Evolutionary conservation across 1,139 yeast species (phyloP).

Genomic region (Arxiozyma slooffiae): DNA sequence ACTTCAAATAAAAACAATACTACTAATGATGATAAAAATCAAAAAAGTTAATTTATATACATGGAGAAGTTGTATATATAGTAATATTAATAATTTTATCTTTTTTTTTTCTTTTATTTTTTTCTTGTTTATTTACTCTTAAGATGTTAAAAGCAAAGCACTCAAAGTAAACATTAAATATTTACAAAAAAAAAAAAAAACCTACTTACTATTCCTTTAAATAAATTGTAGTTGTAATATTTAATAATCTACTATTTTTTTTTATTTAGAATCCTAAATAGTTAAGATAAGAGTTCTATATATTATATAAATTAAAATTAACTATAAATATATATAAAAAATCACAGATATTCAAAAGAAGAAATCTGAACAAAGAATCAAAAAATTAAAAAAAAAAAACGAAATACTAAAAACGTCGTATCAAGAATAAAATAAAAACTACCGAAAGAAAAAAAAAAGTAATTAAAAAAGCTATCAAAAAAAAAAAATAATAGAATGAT

Average conservation of each 20-base stretch:
- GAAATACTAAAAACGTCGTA: background rate
- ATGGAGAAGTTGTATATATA: background rate
- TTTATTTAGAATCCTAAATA: background rate
- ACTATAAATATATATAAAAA: background rate
- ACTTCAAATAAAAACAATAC: background rate
- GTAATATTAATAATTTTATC: too few relatives aligned
- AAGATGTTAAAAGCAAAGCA: background rate
- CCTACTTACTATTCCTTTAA: too few relatives aligned
- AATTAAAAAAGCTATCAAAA: constrained; percentile 2
- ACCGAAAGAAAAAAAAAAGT: background rate
- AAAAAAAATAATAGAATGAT: background rate
- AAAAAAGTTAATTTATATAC: background rate
- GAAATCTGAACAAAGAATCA: background rate
- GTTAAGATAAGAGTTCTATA: background rate
- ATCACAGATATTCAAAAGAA: too few relatives aligned
- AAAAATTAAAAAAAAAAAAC: background rate
- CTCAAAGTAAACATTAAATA: background rate
- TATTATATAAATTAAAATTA: too few relatives aligned
- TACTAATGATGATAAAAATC: background rate
- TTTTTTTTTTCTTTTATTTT: too few relatives aligned
- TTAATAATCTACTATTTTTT: background rate
- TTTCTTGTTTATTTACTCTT: too few relatives aligned
- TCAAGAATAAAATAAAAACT: background rate
- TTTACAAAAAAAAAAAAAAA: too few relatives aligned
- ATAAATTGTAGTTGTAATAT: too few relatives aligned